A percentile compares a stretch with the other conserved stretches of the same genome.
Evolutionary conservation across 140 eudicot genomes (phyloP).

Genomic region (Senecio squalidus): DNA sequence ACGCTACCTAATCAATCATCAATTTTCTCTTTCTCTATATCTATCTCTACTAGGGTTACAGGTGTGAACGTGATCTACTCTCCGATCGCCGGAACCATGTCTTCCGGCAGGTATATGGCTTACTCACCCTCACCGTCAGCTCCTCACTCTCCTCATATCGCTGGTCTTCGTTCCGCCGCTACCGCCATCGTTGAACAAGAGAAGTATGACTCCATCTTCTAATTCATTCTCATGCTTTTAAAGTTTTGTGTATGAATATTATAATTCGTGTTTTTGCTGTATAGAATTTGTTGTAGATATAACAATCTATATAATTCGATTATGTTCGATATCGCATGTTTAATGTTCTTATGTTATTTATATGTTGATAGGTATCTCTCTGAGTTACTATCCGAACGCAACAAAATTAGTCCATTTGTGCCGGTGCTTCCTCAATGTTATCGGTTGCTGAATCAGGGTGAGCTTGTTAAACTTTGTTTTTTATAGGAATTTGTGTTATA

Average conservation of each 20-base stretch:
- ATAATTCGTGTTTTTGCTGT: neutral
- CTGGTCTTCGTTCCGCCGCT: conserved; percentile 57
- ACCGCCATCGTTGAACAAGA: conserved; percentile 66
- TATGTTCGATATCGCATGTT: conserved; percentile 1
- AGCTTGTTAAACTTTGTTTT: conserved; percentile 34
- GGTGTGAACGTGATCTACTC: conserved; percentile 45
- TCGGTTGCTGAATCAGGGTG: conserved; percentile 93
- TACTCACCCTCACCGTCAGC: conserved; percentile 95
- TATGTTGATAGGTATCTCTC: conserved; percentile 66
- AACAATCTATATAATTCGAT: neutral
- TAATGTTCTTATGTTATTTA: neutral
- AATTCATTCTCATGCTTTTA: neutral
- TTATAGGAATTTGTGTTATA: conserved; percentile 3
- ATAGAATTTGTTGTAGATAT: neutral
- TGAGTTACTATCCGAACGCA: conserved; percentile 80
- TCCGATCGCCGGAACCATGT: conserved; percentile 48
- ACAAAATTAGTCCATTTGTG: conserved; percentile 76
- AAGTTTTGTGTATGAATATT: neutral
- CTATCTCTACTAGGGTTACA: too few relatives aligned
- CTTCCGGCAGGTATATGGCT: conserved; percentile 97
- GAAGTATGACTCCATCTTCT: conserved; percentile 40
- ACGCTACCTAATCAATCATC: too few relatives aligned
- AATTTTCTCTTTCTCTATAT: too few relatives aligned
- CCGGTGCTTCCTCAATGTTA: conserved; percentile 82
- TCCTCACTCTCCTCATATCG: conserved; percentile 88